phyloP scores from a whole-genome alignment of 805 yeast genomes.

The Candida oleophila region DNA sequence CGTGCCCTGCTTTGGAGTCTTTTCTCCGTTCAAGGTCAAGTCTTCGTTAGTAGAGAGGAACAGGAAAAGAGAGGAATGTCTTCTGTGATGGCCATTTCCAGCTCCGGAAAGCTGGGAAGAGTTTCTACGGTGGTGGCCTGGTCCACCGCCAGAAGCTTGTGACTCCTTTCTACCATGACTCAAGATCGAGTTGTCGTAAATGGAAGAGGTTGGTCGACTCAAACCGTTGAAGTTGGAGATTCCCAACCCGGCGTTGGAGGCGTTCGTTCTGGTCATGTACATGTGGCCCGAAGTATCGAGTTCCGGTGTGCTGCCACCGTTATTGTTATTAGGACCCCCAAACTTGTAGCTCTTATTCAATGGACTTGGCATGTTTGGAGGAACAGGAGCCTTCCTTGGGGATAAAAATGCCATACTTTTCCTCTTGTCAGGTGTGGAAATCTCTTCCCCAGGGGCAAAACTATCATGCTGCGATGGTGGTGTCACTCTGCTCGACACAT shows the following conservation, averaged over 20 bases:
- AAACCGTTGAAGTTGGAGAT: constrained; percentile 11
- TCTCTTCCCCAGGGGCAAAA: not conserved
- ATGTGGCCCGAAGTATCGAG: constrained; percentile 5
- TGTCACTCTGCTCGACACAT: constrained; percentile 17
- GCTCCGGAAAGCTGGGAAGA: constrained; percentile 18
- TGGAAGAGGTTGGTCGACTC: constrained; percentile 48
- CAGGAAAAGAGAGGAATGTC: constrained; percentile 61
- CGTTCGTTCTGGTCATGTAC: constrained; percentile 24
- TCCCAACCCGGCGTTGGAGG: constrained; percentile 19
- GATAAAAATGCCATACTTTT: constrained; percentile 45
- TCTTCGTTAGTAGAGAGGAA: constrained; percentile 41
- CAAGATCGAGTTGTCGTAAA: constrained; percentile 46
- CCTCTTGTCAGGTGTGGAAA: constrained; percentile 8
- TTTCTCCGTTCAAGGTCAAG: constrained; percentile 3
- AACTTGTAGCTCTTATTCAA: constrained; percentile 28
- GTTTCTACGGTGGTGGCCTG: constrained; percentile 24
- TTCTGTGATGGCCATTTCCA: constrained; percentile 42
- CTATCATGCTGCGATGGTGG: constrained; percentile 2
- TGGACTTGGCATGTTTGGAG: constrained; percentile 47
- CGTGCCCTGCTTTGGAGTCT: constrained; percentile 4
- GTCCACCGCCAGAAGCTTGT: constrained; percentile 20
- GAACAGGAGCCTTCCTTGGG: constrained; percentile 73
- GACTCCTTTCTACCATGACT: constrained; percentile 46
- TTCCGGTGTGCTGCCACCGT: constrained; percentile 5
- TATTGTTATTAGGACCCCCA: constrained; percentile 21